phyloP scores from a whole-genome alignment of 2,329 filamentous ascomycete genomes.

The Nigrograna mackinnonii region DNA sequence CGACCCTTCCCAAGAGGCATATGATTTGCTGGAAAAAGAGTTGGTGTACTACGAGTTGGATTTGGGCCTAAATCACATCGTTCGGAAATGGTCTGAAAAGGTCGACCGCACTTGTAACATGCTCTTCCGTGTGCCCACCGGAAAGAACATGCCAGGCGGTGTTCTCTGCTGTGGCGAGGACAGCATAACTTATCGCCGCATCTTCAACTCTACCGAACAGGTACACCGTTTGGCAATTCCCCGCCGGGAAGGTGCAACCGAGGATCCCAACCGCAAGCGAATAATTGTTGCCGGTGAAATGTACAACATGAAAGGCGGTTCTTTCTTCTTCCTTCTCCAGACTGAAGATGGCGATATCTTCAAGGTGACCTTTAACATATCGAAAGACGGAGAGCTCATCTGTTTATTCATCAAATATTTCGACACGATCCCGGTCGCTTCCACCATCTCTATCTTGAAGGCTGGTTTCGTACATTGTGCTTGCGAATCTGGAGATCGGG shows the following conservation, averaged over 20 bases:
- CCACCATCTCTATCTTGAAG: slow-evolving; percentile 88
- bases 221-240: slow-evolving; percentile 89
- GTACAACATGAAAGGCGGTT: slow-evolving; percentile 90
- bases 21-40: slow-evolving; percentile 81
- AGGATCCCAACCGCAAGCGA: slow-evolving; percentile 89
- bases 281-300: slow-evolving; percentile 90
- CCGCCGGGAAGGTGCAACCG: slow-evolving; percentile 80
- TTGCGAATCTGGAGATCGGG: slow-evolving; percentile 88
- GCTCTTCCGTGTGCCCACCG: slow-evolving; percentile 93
- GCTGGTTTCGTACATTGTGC: slow-evolving; percentile 94
- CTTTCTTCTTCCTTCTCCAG: slow-evolving; percentile 94
- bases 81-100: slow-evolving; percentile 92
- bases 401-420: slow-evolving; percentile 95
- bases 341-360: slow-evolving; percentile 98
- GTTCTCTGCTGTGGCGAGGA: slow-evolving; percentile 94
- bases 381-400: slow-evolving; percentile 68
- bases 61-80: slow-evolving; percentile 93
- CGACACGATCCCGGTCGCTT: slow-evolving; percentile 88
- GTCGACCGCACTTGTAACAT: slow-evolving; percentile 89
- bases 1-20: slow-evolving; percentile 83
- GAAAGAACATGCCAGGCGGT: slow-evolving; percentile 89
- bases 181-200: slow-evolving; percentile 95
- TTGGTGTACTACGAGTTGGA: slow-evolving; percentile 98
- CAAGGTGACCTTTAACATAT: slow-evolving; percentile 85
- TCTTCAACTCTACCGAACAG: slow-evolving; percentile 71